Evolutionary conservation across 164 flowering plant species (phyloP).

Genomic region (Echeveria elegans): DNA sequence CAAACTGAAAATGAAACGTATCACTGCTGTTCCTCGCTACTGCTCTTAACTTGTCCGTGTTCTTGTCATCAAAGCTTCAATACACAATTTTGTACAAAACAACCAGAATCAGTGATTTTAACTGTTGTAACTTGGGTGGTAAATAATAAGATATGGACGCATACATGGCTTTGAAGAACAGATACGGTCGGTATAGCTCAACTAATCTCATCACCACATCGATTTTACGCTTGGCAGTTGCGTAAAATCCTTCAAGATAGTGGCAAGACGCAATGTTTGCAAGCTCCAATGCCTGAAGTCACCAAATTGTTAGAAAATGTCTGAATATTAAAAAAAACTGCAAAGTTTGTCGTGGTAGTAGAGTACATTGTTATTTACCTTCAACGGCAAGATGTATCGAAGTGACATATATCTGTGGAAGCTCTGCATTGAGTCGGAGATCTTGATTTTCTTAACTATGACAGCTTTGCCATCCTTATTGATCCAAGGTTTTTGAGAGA

Average conservation of each 20-base stretch:
- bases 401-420: constrained; percentile 44
- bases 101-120: neutral
- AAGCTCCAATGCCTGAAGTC: constrained; percentile 31
- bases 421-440: constrained; percentile 29
- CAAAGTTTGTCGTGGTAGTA: no score
- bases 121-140: neutral
- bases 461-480: constrained; percentile 47
- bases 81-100: no score
- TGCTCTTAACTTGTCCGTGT: constrained; percentile 32
- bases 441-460: constrained; percentile 23
- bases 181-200: constrained; percentile 48
- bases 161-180: constrained; percentile 48
- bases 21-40: constrained; percentile 17
- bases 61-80: constrained; percentile 53
- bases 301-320: no score
- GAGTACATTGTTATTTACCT: no score
- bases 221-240: constrained; percentile 27
- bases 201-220: constrained; percentile 30
- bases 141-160: neutral
- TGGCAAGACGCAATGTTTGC: constrained; percentile 30
- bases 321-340: no score
- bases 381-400: constrained; percentile 39
- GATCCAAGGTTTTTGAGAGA: constrained; percentile 38
- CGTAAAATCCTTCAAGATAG: constrained; percentile 14
- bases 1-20: constrained; percentile 28